Conservation (phyloP, 2,329 filamentous ascomycete species). For the Fusarium sp. region DNA sequence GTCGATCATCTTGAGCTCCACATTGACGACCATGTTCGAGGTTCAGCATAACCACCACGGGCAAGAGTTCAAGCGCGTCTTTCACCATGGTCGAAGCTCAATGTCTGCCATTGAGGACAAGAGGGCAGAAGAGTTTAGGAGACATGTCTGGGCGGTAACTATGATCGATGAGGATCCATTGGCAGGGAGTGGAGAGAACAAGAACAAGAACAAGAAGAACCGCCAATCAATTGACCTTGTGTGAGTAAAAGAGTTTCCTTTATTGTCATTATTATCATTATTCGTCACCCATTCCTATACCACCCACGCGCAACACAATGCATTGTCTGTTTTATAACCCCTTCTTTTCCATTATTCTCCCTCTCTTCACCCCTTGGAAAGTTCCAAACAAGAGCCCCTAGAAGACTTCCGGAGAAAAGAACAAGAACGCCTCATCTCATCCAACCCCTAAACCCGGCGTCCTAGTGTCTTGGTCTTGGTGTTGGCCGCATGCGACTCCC, state of each 20-base stretch:
- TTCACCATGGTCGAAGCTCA: slow-evolving; percentile 41
- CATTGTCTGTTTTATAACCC: slow-evolving; percentile 1
- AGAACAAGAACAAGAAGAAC: not conserved
- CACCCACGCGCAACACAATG: not conserved
- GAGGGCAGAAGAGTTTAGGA: slow-evolving; percentile 41
- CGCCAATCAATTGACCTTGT: slow-evolving; percentile 34
- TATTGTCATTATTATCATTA: not conserved
- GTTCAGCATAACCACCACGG: slow-evolving; percentile 41
- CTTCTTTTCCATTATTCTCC: not conserved
- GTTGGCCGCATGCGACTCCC: slow-evolving; percentile 19
- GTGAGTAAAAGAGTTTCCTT: slow-evolving; percentile 30
- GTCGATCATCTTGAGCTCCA: slow-evolving; percentile 12
- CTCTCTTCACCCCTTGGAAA: not conserved
- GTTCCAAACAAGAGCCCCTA: not conserved
- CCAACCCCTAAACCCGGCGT: not conserved
- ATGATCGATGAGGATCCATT: slow-evolving; percentile 42
- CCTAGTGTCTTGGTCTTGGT: slow-evolving; percentile 1
- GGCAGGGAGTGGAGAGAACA: slow-evolving; percentile 18
- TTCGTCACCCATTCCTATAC: slow-evolving; percentile 6
- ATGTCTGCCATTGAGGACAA: slow-evolving; percentile 43
- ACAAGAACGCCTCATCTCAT: not conserved
- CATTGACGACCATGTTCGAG: slow-evolving; percentile 39
- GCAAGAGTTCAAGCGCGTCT: slow-evolving; percentile 41
- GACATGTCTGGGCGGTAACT: slow-evolving; percentile 41
- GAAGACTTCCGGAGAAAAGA: not conserved